phyloP scores from a whole-genome alignment of 305 asterid species.

The Rubia occidens region DNA sequence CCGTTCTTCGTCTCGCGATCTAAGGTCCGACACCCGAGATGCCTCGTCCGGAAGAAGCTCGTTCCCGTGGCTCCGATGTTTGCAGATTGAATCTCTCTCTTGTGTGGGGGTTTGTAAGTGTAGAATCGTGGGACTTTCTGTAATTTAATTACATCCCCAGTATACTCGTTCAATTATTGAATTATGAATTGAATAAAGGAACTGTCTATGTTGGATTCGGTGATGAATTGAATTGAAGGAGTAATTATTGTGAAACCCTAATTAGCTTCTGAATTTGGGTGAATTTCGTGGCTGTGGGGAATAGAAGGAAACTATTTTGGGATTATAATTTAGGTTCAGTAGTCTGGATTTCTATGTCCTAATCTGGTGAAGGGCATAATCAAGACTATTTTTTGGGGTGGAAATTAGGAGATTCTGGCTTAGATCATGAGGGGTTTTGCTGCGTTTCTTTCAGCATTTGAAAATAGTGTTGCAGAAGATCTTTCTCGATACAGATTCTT shows the following conservation, averaged over 20 bases:
- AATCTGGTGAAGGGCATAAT: neutral
- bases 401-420: neutral
- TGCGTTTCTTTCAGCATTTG: neutral
- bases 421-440: neutral
- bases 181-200: neutral
- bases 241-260: neutral
- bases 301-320: neutral
- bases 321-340: neutral
- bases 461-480: neutral
- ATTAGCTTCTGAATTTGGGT: neutral
- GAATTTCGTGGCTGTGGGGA: neutral
- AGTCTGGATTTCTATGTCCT: neutral
- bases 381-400: neutral
- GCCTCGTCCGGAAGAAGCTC: constrained; percentile 50
- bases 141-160: constrained; percentile 5
- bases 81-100: constrained; percentile 18
- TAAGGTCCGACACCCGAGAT: constrained; percentile 33
- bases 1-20: constrained; percentile 48
- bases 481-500: neutral
- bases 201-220: neutral
- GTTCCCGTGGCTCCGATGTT: constrained; percentile 46
- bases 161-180: neutral
- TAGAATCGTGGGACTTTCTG: neutral
- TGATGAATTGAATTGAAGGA: neutral
- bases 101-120: neutral